Evolutionary conservation across 768 basidiomycete genomes (phyloP).

Genomic region (Neoboletus subvelutipes): DNA sequence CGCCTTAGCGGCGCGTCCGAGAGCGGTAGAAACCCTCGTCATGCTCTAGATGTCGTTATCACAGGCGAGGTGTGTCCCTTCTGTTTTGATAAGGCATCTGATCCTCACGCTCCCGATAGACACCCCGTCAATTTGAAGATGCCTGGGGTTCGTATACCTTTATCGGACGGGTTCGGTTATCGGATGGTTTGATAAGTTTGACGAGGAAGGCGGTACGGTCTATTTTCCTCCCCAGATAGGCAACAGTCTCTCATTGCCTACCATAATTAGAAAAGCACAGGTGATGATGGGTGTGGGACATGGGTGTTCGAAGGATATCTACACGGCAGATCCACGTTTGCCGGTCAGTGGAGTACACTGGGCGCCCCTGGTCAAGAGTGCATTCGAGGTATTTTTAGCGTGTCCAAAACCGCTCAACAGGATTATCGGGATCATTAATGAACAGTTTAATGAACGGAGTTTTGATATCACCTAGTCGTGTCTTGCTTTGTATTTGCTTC

Average conservation of each 20-base stretch:
- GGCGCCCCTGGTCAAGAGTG: slow-evolving; percentile 31
- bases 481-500: neutral
- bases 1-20: slow-evolving; percentile 29
- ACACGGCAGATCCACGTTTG: slow-evolving; percentile 46
- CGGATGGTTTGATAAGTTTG: slow-evolving; percentile 59
- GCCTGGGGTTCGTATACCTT: slow-evolving; percentile 70
- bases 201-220: slow-evolving; percentile 58
- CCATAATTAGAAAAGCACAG: slow-evolving; percentile 39
- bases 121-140: slow-evolving; percentile 49
- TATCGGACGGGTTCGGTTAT: slow-evolving; percentile 51
- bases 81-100: slow-evolving; percentile 16
- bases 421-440: slow-evolving; percentile 30
- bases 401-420: slow-evolving; percentile 42
- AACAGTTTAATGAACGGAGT: slow-evolving; percentile 28
- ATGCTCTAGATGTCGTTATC: slow-evolving; percentile 38
- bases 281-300: slow-evolving; percentile 41
- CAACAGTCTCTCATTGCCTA: neutral
- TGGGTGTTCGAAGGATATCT: slow-evolving; percentile 63
- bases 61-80: slow-evolving; percentile 32
- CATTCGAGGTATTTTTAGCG: slow-evolving; percentile 56
- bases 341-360: slow-evolving; percentile 54
- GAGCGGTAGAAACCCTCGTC: slow-evolving; percentile 28
- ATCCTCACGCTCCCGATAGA: slow-evolving; percentile 41
- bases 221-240: slow-evolving; percentile 6
- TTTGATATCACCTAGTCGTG: slow-evolving; percentile 7